Percentiles rank a stretch among this genome's conserved stretches.
phyloP scores from a whole-genome alignment of 2,329 filamentous ascomycete genomes.

The Ceratocystis destructans region DNA sequence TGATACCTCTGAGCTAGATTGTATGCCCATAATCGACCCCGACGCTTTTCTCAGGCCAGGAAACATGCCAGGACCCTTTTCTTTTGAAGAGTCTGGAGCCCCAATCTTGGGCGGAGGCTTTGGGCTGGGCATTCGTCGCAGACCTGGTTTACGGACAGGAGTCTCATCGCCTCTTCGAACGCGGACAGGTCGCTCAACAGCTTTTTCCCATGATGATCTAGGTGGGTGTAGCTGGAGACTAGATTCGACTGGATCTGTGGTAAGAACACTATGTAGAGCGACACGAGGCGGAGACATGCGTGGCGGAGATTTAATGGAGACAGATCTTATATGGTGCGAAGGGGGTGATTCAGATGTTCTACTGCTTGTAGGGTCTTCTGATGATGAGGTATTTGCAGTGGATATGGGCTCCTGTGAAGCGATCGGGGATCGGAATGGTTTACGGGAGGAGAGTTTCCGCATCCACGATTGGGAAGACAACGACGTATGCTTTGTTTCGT shows the following conservation, averaged over 20 bases:
- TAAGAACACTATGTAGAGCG: conserved; percentile 4
- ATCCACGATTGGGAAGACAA: conserved; percentile 4
- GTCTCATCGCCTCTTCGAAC: conserved; percentile 17
- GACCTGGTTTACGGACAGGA: background rate
- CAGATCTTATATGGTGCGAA: background rate
- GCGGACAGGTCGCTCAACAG: conserved; percentile 14
- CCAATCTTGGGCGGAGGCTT: conserved; percentile 10
- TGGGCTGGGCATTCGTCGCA: conserved; percentile 10
- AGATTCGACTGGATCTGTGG: background rate
- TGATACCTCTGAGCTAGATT: background rate
- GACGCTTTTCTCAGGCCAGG: background rate
- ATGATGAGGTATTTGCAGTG: background rate
- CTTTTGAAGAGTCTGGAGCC: background rate
- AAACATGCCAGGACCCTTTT: background rate
- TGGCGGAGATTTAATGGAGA: conserved; percentile 3
- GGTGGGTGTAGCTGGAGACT: background rate
- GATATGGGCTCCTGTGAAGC: background rate
- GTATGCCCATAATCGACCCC: background rate
- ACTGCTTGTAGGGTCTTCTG: background rate
- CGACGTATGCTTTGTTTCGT: conserved; percentile 2
- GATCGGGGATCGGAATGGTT: background rate
- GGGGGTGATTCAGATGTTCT: background rate
- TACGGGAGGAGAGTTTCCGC: background rate
- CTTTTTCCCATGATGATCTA: conserved; percentile 8
- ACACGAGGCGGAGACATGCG: conserved; percentile 6